phyloP scores from a whole-genome alignment of 176 grass and related monocot genomes.

The Ananas comosus region DNA sequence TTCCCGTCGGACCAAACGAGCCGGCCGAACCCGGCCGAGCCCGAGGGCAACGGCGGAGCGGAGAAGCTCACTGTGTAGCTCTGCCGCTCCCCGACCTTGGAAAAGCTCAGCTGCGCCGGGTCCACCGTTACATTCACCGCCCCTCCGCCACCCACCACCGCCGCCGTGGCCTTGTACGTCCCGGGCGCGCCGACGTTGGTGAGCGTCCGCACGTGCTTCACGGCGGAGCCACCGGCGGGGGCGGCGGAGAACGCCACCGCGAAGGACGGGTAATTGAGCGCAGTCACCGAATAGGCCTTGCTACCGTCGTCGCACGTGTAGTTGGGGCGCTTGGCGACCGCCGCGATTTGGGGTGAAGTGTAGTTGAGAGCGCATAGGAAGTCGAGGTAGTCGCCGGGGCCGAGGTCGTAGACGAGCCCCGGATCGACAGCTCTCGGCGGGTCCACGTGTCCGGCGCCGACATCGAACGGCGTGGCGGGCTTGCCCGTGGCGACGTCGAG shows the following conservation, averaged over 20 bases:
- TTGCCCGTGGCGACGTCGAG: slow-evolving; percentile 66
- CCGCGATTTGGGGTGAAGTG: slow-evolving; percentile 56
- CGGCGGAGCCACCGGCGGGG: slow-evolving; percentile 14
- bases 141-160: slow-evolving; percentile 21
- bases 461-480: slow-evolving; percentile 58
- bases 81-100: slow-evolving; percentile 53
- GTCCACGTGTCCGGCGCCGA: slow-evolving; percentile 89
- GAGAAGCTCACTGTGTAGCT: slow-evolving; percentile 81
- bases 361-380: slow-evolving; percentile 90
- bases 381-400: slow-evolving; percentile 61
- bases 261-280: slow-evolving; percentile 94
- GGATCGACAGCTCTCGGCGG: slow-evolving; percentile 67
- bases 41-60: slow-evolving; percentile 33
- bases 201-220: slow-evolving; percentile 70
- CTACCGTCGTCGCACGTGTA: slow-evolving; percentile 39
- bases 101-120: slow-evolving; percentile 55
- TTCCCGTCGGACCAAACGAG: slow-evolving; percentile 70
- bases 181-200: slow-evolving; percentile 64
- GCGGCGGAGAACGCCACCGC: slow-evolving; percentile 31
- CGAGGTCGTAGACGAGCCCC: slow-evolving; percentile 70
- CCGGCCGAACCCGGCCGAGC: slow-evolving; percentile 50
- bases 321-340: slow-evolving; percentile 43
- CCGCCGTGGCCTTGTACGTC: slow-evolving; percentile 54
- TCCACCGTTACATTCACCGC: slow-evolving; percentile 48
- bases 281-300: slow-evolving; percentile 36